Evolutionary conservation across 2,329 filamentous ascomycete species (phyloP).

Genomic region (Akanthomyces dipterigenus): DNA sequence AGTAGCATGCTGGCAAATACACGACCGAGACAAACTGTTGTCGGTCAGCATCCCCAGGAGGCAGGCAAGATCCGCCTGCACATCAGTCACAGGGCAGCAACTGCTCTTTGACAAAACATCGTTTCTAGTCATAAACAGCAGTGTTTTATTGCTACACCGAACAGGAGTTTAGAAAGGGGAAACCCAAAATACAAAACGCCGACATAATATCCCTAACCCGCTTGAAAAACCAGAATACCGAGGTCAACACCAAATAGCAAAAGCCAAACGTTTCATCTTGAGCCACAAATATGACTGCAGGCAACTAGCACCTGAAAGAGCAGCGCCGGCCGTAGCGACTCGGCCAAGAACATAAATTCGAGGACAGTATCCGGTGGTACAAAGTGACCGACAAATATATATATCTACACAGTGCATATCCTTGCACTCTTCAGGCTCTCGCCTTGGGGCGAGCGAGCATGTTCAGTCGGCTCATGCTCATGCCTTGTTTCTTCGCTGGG

Average conservation of each 20-base stretch:
- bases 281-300: neutral
- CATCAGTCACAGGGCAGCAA: neutral
- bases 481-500: constrained; percentile 40
- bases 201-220: neutral
- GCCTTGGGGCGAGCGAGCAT: constrained; percentile 56
- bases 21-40: neutral
- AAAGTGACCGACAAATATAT: constrained; percentile 5
- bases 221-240: constrained; percentile 4
- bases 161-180: neutral
- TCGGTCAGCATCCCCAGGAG: neutral
- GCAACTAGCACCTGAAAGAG: neutral
- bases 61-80: neutral
- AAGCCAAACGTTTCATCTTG: neutral
- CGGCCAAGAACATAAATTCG: neutral
- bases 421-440: constrained; percentile 32
- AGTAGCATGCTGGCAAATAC: no score
- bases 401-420: neutral
- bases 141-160: neutral
- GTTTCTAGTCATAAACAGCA: neutral
- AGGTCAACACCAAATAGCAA: neutral
- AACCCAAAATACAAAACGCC: neutral
- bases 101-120: neutral
- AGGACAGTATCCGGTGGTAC: neutral
- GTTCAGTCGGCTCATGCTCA: constrained; percentile 54
- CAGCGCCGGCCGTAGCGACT: neutral